phyloP scores from a whole-genome alignment of 2,329 filamentous ascomycete species.

The Fusarium anguioides region DNA sequence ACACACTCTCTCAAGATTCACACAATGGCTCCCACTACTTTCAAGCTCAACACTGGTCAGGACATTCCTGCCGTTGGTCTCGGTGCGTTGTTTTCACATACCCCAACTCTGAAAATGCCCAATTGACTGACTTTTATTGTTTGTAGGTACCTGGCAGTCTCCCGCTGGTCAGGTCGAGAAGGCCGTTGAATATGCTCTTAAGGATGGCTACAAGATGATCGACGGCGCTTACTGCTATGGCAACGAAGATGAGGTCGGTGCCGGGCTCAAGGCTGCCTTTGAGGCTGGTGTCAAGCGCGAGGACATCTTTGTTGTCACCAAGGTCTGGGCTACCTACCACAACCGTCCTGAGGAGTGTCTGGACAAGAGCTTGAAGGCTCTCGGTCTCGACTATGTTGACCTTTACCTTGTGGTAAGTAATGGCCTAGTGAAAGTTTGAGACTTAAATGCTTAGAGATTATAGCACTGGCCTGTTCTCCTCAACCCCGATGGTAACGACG shows the following conservation, averaged over 20 bases:
- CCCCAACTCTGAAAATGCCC: neutral
- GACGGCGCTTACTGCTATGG: constrained; percentile 82
- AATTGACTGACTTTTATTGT: constrained; percentile 14
- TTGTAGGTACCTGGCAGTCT: constrained; percentile 73
- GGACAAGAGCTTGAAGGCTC: constrained; percentile 76
- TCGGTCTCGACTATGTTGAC: constrained; percentile 85
- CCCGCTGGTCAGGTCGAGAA: constrained; percentile 66
- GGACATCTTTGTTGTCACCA: constrained; percentile 86
- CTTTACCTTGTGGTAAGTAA: constrained; percentile 73
- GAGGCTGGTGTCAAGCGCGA: constrained; percentile 76
- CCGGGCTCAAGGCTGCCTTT: constrained; percentile 80
- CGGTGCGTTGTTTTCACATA: constrained; percentile 55
- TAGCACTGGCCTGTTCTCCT: constrained; percentile 84
- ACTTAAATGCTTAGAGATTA: neutral
- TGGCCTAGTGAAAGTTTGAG: fast-evolving
- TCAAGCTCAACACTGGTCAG: constrained; percentile 72
- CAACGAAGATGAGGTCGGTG: constrained; percentile 86
- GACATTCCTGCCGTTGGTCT: constrained; percentile 73
- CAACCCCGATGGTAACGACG: constrained; percentile 82
- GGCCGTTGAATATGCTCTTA: constrained; percentile 69
- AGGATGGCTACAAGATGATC: constrained; percentile 68
- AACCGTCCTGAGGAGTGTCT: constrained; percentile 75
- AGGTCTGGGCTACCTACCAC: constrained; percentile 87
- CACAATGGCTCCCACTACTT: constrained; percentile 65
- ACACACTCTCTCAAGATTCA: constrained; percentile 12